These are phyloP conservation scores for Neurospora sp. DNA, from an alignment of 495 filamentous ascomycete genomes.

Conservation along the genomic window DNA sequence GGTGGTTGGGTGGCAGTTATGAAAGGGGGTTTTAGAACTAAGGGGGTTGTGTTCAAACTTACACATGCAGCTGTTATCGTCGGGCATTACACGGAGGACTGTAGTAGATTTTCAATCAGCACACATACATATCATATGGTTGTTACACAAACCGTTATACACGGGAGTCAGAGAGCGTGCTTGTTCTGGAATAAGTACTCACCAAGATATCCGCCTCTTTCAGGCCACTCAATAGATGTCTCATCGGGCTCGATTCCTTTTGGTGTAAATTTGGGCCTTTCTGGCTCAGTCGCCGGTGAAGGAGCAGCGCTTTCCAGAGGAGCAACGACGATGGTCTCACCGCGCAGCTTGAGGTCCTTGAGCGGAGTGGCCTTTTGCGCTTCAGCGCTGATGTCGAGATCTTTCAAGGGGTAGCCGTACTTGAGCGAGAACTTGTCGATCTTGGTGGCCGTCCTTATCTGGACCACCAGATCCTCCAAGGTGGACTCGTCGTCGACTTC, in stretches of 20 bases:
- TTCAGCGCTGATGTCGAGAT: conserved; percentile 46
- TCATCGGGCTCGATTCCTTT: conserved; percentile 26
- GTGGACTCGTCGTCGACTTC: conserved; percentile 54
- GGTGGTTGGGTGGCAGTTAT: background rate
- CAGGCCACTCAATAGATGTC: conserved; percentile 23
- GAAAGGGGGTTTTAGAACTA: no score
- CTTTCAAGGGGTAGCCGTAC: conserved; percentile 74
- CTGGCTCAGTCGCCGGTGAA: background rate
- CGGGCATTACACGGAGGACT: conserved; percentile 91
- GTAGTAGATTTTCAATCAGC: background rate
- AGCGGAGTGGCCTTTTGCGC: conserved; percentile 9
- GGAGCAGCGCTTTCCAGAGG: conserved; percentile 13
- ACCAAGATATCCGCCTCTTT: conserved; percentile 22
- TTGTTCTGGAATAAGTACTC: background rate
- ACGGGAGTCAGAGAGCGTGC: background rate
- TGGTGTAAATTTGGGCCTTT: conserved; percentile 15
- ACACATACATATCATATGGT: background rate
- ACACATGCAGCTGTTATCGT: conserved; percentile 89
- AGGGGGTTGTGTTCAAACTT: background rate
- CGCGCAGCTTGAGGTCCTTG: conserved; percentile 58
- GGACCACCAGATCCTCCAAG: conserved; percentile 40
- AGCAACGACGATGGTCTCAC: conserved; percentile 71
- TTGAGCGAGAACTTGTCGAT: conserved; percentile 59
- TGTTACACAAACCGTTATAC: background rate
- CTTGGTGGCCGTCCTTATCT: conserved; percentile 26